phyloP scores from a whole-genome alignment of 2,329 filamentous ascomycete species.

The Aureobasidium pullulans region DNA sequence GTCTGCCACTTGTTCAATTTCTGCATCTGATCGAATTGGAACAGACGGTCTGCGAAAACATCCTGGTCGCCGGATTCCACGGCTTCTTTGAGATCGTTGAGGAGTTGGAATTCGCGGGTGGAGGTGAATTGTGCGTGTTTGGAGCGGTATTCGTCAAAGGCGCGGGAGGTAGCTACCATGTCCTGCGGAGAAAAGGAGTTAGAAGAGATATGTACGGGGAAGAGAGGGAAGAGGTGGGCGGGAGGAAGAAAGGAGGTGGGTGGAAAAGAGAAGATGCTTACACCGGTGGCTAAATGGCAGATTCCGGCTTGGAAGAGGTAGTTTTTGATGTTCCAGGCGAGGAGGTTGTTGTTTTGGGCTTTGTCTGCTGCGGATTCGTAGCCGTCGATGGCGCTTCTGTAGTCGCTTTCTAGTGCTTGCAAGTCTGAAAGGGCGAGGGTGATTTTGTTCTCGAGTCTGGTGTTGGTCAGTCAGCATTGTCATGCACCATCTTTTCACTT shows the following conservation, averaged over 20 bases:
- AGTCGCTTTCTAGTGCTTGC: conserved; percentile 72
- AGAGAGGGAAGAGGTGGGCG: no score
- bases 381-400: conserved; percentile 70
- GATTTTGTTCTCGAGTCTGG: conserved; percentile 81
- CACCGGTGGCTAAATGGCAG: conserved; percentile 67
- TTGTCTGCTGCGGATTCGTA: conserved; percentile 74
- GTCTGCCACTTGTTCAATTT: conserved; percentile 98
- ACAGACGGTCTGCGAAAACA: conserved; percentile 75
- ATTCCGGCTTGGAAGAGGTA: conserved; percentile 93
- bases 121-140: conserved; percentile 68
- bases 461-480: no score
- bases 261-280: conserved; percentile 19
- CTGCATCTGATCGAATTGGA: conserved; percentile 84
- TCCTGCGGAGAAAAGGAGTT: conserved; percentile 42
- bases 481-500: no score
- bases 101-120: conserved; percentile 73
- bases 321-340: conserved; percentile 91
- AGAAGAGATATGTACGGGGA: no score
- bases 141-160: conserved; percentile 74
- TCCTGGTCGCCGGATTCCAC: conserved; percentile 75
- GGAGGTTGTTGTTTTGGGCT: conserved; percentile 80
- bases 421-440: conserved; percentile 89
- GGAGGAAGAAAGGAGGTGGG: neutral
- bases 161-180: conserved; percentile 68
- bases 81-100: conserved; percentile 67